Percentiles rank a stretch among this genome's conserved stretches.
Evolutionary conservation across 2,329 filamentous ascomycete genomes (phyloP).

Genomic region (Aaosphaeria pasadenensis): DNA sequence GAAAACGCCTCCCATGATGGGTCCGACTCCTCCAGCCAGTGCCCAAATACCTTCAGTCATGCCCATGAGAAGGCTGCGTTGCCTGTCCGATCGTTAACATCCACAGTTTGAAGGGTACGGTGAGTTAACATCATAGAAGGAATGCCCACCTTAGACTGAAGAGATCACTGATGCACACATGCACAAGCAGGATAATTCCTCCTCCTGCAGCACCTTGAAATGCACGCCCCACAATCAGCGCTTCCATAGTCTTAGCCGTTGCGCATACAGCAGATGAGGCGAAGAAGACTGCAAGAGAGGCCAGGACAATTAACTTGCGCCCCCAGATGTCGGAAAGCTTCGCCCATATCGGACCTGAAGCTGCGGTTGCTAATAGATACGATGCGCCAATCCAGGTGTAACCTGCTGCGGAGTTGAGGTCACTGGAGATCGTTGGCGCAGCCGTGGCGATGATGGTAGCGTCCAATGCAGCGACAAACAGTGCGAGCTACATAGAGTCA

Average conservation of each 20-base stretch:
- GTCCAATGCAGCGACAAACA: conserved; percentile 44
- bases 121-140: background rate
- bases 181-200: conserved; percentile 59
- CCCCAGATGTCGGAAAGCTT: conserved; percentile 59
- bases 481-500: conserved; percentile 27
- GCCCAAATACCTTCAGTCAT: conserved; percentile 55
- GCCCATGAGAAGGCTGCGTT: conserved; percentile 50
- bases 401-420: conserved; percentile 64
- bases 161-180: conserved; percentile 62
- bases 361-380: conserved; percentile 68
- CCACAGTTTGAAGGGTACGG: no score
- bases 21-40: conserved; percentile 51
- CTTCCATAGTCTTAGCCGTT: conserved; percentile 54
- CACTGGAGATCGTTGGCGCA: conserved; percentile 61
- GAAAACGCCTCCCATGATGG: conserved; percentile 53
- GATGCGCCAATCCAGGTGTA: conserved; percentile 78
- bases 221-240: conserved; percentile 59
- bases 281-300: conserved; percentile 56
- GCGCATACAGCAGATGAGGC: conserved; percentile 60
- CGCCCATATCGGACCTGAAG: conserved; percentile 69
- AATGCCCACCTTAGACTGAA: conserved; percentile 52
- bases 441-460: conserved; percentile 64
- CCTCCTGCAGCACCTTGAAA: conserved; percentile 64
- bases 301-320: conserved; percentile 52
- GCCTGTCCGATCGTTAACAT: conserved; percentile 18